Conservation (phyloP, 495 filamentous ascomycete genomes). For the Aspergillus bertholletiae region DNA sequence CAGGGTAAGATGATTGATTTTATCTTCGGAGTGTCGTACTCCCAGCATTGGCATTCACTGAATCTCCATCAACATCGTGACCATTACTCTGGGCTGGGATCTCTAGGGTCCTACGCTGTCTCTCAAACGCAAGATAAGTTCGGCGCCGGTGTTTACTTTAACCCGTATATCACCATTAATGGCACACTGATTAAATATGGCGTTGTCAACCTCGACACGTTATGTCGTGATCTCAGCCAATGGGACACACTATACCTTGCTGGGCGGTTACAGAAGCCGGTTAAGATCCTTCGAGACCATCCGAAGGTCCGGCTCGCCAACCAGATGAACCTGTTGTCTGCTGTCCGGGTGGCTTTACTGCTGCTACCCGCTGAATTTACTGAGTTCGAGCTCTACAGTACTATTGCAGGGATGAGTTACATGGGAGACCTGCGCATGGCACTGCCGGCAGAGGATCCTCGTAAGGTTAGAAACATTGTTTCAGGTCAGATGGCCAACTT, state of each 20-base stretch:
- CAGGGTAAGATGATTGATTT: conserved; percentile 97
- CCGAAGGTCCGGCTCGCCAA: conserved; percentile 87
- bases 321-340: conserved; percentile 90
- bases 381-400: conserved; percentile 82
- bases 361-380: conserved; percentile 80
- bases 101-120: conserved; percentile 77
- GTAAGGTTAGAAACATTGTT: conserved; percentile 92
- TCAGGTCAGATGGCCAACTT: conserved; percentile 87
- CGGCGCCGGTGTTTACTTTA: conserved; percentile 96
- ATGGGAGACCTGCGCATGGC: conserved; percentile 92
- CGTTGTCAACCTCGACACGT: conserved; percentile 84
- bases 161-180: conserved; percentile 92
- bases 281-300: conserved; percentile 95
- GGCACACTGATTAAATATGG: conserved; percentile 97
- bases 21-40: conserved; percentile 92
- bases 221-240: conserved; percentile 78
- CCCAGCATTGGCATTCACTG: conserved; percentile 93
- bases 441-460: conserved; percentile 81
- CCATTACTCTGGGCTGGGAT: conserved; percentile 88
- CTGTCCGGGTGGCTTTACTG: conserved; percentile 82
- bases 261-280: conserved; percentile 91
- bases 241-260: conserved; percentile 95
- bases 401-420: conserved; percentile 89
- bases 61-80: conserved; percentile 85
- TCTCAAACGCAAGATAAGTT: conserved; percentile 80